Percentiles rank a stretch among this genome's conserved stretches.
Evolutionary conservation across 345 rosid genomes (phyloP).

Genomic region (Pelargonium nanum): DNA sequence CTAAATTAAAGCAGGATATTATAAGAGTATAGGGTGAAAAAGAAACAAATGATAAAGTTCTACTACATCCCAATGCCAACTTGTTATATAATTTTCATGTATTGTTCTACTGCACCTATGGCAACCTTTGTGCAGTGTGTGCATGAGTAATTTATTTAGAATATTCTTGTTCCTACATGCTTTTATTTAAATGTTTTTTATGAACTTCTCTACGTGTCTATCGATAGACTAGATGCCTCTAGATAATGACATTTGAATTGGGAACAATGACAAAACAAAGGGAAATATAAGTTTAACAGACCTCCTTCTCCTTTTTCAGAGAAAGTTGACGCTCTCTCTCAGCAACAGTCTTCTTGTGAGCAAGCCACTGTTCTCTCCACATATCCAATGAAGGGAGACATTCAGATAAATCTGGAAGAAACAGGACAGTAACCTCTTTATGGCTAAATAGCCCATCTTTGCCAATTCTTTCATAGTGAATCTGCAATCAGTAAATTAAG

Average conservation of each 20-base stretch:
- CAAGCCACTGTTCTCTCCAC: constrained; percentile 78
- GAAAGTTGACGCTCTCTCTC: constrained; percentile 54
- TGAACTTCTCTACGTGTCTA: too few species aligned
- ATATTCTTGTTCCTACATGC: too few species aligned
- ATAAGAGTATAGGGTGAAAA: neutral
- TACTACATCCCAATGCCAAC: too few species aligned
- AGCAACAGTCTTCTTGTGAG: constrained; percentile 56
- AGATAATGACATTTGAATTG: too few species aligned
- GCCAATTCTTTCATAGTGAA: constrained; percentile 87
- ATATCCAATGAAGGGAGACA: constrained; percentile 75
- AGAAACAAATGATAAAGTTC: too few species aligned
- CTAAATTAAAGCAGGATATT: constrained; percentile 3
- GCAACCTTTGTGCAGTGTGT: too few species aligned
- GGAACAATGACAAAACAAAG: neutral
- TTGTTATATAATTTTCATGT: too few species aligned
- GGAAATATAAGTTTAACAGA: neutral
- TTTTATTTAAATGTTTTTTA: too few species aligned
- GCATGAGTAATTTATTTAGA: too few species aligned
- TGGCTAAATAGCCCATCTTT: constrained; percentile 74
- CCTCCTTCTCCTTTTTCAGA: constrained; percentile 41
- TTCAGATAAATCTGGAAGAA: constrained; percentile 86
- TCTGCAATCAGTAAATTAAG: constrained; percentile 30
- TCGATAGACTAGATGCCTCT: too few species aligned
- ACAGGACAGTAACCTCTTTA: constrained; percentile 79
- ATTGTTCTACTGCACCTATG: too few species aligned